Percentiles rank a stretch among this genome's conserved stretches.
These are phyloP conservation scores for Cladobotryum mycophilum DNA, from an alignment of 2,329 filamentous ascomycete genomes.

Conservation along the genomic window DNA sequence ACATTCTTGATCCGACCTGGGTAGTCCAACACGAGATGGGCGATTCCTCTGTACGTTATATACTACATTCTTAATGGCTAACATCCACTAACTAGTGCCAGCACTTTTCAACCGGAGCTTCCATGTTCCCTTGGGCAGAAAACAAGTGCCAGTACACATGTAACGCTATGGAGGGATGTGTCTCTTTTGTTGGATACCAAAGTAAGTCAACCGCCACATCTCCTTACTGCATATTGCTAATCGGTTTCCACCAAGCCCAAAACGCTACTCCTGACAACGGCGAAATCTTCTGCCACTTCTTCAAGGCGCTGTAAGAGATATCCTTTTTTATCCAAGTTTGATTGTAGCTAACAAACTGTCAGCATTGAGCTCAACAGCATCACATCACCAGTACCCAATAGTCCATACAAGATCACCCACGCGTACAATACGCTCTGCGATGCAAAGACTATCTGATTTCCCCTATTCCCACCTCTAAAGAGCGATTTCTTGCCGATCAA, in stretches of 20 bases:
- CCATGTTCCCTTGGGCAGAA: constrained; percentile 5
- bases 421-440: constrained; percentile 13
- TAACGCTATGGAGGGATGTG: constrained; percentile 10
- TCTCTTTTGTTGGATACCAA: constrained; percentile 12
- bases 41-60: constrained; percentile 1
- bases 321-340: neutral
- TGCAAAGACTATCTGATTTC: too few species aligned
- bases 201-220: neutral
- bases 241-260: neutral
- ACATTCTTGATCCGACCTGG: constrained; percentile 11
- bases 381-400: neutral
- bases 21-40: constrained; percentile 4
- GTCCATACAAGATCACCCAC: constrained; percentile 6
- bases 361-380: constrained; percentile 9
- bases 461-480: too few species aligned
- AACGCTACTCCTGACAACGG: neutral
- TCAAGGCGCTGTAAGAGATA: constrained; percentile 11
- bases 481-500: too few species aligned
- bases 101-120: constrained; percentile 6
- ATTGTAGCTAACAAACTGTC: neutral
- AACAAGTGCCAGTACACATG: constrained; percentile 15
- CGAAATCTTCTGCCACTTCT: constrained; percentile 10
- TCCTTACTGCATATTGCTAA: neutral
- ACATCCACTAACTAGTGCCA: neutral
- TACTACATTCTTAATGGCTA: neutral